Base-by-base conservation (phyloP, 306 rosid species). In the Abrus pulchellus region DNA sequence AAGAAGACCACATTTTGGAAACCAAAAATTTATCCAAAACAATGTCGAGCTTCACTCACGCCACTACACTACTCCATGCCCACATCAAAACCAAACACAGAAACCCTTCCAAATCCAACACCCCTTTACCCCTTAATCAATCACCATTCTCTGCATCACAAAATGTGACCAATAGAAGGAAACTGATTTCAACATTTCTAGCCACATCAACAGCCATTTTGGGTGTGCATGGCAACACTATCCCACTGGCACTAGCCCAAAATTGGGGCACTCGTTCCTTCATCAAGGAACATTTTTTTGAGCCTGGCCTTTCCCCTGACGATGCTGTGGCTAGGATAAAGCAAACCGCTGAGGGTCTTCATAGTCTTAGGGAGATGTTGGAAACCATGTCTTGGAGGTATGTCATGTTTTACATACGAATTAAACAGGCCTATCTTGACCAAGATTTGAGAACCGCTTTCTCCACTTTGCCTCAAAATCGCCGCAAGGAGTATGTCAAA, bases 301-400 rank as follows among this genome's bases (percentile, higher is more conserved):
- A 78, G 88, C 92, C 97, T 0, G 97, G 93, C 5, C 29, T 95
- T 32, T 89, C 97, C 0, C 93, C 97, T 1, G 98, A 91, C 30
- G 98, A 95, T 20, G 94, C 99, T 0, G 99, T 88, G 77, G 92
- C 85, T 0, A 80, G 99, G 64, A 95, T 95, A 30, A 95, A 71
- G 75, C 97, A 93, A 54, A 95, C 99, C 0, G 94, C 97, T 1
- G 97, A 95, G 70, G 99, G 99, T 56, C 72, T 95, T 0, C 99
- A 90, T 30, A 84, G 90, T 80, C 86, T 94, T 1, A 88, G 99
- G 80, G 95, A 94, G 44, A 90, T 88, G 90, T 68, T 95, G 83
- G 99, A 95, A 53, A 89, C 83, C 33, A 89, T 91, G 95, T 83
- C 97, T 9, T 94, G 99, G 99, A 93, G 97, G 86, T 94, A 95